Percentiles rank a stretch among this genome's conserved stretches.
These are phyloP conservation scores for Scheffersomyces parashehatae DNA, from an alignment of 1,139 yeast genomes.

Conservation along the genomic window DNA sequence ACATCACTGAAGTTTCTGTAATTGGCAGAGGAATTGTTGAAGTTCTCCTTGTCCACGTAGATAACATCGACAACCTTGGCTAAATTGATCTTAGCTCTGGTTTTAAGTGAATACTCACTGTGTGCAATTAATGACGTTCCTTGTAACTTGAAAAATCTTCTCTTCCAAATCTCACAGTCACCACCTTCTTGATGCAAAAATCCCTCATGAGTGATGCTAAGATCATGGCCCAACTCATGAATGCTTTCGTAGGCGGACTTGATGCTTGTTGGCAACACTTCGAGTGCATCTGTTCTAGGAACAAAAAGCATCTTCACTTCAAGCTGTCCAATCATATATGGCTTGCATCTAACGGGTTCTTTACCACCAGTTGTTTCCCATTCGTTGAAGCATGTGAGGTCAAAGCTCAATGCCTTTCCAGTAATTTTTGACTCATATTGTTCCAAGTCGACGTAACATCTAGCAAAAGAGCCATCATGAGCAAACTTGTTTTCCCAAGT, in stretches of 20 bases:
- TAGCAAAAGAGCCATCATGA: slow-evolving; percentile 84
- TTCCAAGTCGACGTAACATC: slow-evolving; percentile 65
- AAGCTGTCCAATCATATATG: slow-evolving; percentile 66
- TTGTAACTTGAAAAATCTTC: slow-evolving; percentile 59
- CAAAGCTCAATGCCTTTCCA: slow-evolving; percentile 53
- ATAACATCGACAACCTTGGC: slow-evolving; percentile 57
- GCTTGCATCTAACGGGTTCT: slow-evolving; percentile 38
- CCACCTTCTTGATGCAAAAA: slow-evolving; percentile 79
- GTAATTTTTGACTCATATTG: slow-evolving; percentile 57
- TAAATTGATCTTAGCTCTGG: slow-evolving; percentile 67
- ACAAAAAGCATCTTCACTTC: slow-evolving; percentile 74
- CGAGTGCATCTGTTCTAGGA: slow-evolving; percentile 57
- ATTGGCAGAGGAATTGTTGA: slow-evolving; percentile 28
- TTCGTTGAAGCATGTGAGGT: slow-evolving; percentile 72
- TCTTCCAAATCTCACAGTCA: slow-evolving; percentile 63
- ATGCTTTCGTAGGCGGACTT: slow-evolving; percentile 56
- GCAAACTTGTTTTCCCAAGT: slow-evolving; percentile 64
- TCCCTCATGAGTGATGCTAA: slow-evolving; percentile 50
- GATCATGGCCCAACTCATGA: slow-evolving; percentile 44
- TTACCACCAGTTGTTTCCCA: slow-evolving; percentile 60
- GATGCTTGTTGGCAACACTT: slow-evolving; percentile 66
- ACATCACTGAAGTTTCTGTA: slow-evolving; percentile 66
- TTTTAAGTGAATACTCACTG: slow-evolving; percentile 60
- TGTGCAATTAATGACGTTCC: slow-evolving; percentile 68
- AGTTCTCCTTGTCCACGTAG: slow-evolving; percentile 48